phyloP scores from a whole-genome alignment of 192 early-diverging fungal genomes.

The Nowakowskiella sp. region DNA sequence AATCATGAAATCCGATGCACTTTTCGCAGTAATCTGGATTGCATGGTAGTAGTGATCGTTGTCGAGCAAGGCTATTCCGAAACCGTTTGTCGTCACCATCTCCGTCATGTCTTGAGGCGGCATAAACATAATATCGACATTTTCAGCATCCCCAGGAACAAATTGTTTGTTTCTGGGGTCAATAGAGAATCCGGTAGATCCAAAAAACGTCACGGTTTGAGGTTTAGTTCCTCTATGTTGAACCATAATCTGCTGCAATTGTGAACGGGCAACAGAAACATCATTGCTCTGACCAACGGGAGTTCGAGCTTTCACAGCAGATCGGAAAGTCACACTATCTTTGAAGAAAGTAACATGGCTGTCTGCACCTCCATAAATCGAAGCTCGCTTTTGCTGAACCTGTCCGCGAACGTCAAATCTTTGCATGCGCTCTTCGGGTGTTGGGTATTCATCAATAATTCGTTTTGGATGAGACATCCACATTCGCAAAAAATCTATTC shows the following conservation, averaged over 20 bases:
- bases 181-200: constrained; percentile 36
- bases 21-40: constrained; percentile 37
- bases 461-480: constrained; percentile 53
- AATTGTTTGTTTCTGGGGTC: constrained; percentile 36
- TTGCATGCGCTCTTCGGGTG: constrained; percentile 26
- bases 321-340: constrained; percentile 34
- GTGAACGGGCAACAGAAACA: constrained; percentile 16
- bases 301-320: constrained; percentile 10
- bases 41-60: constrained; percentile 35
- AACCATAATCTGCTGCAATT: constrained; percentile 9
- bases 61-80: constrained; percentile 35
- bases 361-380: constrained; percentile 9
- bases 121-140: constrained; percentile 39
- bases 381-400: constrained; percentile 10
- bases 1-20: constrained; percentile 30
- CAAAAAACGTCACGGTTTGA: constrained; percentile 31
- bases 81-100: constrained; percentile 33
- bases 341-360: constrained; percentile 27
- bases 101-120: constrained; percentile 35
- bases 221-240: constrained; percentile 20
- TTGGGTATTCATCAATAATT: constrained; percentile 42
- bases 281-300: constrained; percentile 11
- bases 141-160: constrained; percentile 25
- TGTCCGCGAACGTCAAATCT: constrained; percentile 23
- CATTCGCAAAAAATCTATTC: constrained; percentile 40